Evolutionary conservation across 176 grass and related monocot species (phyloP), one percentile per base, ranked within the genome.

Genomic region (Carex kokanica): DNA sequence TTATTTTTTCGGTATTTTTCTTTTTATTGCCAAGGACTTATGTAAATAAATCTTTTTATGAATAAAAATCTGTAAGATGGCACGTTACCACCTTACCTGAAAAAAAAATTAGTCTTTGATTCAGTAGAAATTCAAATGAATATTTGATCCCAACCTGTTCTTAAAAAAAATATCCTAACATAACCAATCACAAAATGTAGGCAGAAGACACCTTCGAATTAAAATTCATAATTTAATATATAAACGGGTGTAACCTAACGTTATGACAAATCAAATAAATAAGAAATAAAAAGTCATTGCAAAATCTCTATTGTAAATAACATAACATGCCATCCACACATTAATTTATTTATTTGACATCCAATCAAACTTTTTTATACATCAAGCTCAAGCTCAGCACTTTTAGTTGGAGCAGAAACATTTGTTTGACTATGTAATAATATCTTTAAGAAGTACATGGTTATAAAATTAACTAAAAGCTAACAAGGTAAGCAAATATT

Each of bases 321-420:
- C n/a, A 75, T 75, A 52, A 54, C 72, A 75, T 75, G 72, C 23
- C 21, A 75, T 75, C 72, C 72, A 75, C 72, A 54, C 72, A 16
- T 54, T 54, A 27, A 75, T 25, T 60, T 38, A 80, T 80, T 34
- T 55, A 58, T 24, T 60, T 80, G 40, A 61, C 36, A 62, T 21
- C 20, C 36, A 40, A 80, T 27, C 16, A 5, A 51, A 66, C 16
- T 31, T 66, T 58, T 61, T 81, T 41, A 81, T 80, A 36, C 32
- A n/a, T 36, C 54, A 43, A 63, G 55, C 55, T 32, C 58, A 43
- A 80, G 78, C 55, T 62, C 38, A 66, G 78, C 54, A 80, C 15
- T 80, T 62, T 55, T 58, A 80, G 60, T 82, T 65, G 79, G 79
- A 82, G 60, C 40, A 47, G 8, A 51, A 62, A 34, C 10, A 81